Conservation (phyloP, 768 basidiomycete species). For the Mycena latifolia region DNA sequence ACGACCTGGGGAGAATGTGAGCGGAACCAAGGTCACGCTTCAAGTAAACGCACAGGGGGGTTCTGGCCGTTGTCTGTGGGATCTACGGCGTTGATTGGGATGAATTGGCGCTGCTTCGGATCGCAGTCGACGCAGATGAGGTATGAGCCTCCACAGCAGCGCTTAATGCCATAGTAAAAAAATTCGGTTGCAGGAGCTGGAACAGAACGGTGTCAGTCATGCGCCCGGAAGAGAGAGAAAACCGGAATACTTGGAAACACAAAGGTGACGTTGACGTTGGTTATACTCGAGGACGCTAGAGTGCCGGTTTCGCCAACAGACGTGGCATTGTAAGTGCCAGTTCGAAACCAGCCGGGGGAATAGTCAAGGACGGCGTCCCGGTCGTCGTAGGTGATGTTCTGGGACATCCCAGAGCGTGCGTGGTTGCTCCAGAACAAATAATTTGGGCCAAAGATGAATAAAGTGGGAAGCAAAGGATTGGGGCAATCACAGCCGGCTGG, state of each 20-base stretch:
- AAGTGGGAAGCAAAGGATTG: neutral
- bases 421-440: slow-evolving; percentile 1
- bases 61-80: slow-evolving; percentile 44
- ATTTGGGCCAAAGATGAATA: neutral
- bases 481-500: neutral
- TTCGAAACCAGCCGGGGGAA: slow-evolving; percentile 38
- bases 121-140: slow-evolving; percentile 50
- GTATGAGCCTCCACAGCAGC: slow-evolving; percentile 43
- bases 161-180: slow-evolving; percentile 45
- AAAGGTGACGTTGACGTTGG: slow-evolving; percentile 45
- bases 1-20: slow-evolving; percentile 34
- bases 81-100: slow-evolving; percentile 45
- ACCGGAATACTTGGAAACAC: slow-evolving; percentile 38
- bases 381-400: slow-evolving; percentile 44
- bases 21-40: neutral
- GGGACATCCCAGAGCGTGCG: neutral
- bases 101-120: slow-evolving; percentile 40
- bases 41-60: slow-evolving; percentile 41
- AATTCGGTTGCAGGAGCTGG: slow-evolving; percentile 45
- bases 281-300: slow-evolving; percentile 39
- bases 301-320: slow-evolving; percentile 45
- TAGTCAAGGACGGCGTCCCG: slow-evolving; percentile 39
- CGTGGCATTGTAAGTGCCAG: slow-evolving; percentile 44
- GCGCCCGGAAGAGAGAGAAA: neutral
- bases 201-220: neutral